Evolutionary conservation across 2,329 filamentous ascomycete species (phyloP).

Genomic region (Fusarium fujikuroi): DNA sequence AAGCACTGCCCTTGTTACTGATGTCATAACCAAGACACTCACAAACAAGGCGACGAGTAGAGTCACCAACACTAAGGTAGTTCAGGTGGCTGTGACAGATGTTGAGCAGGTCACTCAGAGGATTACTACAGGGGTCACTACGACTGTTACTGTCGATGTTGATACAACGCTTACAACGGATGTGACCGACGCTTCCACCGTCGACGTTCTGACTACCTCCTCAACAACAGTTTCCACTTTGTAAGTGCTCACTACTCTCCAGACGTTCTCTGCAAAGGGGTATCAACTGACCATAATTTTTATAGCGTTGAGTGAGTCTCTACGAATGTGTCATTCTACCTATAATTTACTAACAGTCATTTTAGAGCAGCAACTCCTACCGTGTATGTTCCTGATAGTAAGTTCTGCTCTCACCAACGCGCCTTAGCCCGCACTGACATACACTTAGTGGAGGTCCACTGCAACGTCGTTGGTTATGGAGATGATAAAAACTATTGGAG

Average conservation of each 20-base stretch:
- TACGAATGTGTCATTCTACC: no score
- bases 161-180: not conserved
- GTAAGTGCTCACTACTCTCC: not conserved
- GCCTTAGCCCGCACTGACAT: rapidly evolving
- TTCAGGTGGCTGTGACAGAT: not conserved
- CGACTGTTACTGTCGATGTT: not conserved
- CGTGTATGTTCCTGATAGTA: not conserved
- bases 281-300: not conserved
- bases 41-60: not conserved
- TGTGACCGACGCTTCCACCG: not conserved
- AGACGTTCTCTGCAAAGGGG: no score
- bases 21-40: not conserved
- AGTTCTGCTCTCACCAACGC: rapidly evolving
- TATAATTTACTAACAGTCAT: not conserved
- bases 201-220: not conserved
- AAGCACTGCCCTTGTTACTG: not conserved
- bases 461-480: not conserved
- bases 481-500: not conserved
- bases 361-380: not conserved
- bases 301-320: not conserved
- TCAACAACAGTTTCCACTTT: not conserved
- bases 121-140: not conserved
- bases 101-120: not conserved
- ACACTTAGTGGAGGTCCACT: not conserved
- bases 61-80: not conserved